These are phyloP conservation scores for Aspergillus japonicus DNA, from an alignment of 2,329 filamentous ascomycete species.

Conservation along the genomic window DNA sequence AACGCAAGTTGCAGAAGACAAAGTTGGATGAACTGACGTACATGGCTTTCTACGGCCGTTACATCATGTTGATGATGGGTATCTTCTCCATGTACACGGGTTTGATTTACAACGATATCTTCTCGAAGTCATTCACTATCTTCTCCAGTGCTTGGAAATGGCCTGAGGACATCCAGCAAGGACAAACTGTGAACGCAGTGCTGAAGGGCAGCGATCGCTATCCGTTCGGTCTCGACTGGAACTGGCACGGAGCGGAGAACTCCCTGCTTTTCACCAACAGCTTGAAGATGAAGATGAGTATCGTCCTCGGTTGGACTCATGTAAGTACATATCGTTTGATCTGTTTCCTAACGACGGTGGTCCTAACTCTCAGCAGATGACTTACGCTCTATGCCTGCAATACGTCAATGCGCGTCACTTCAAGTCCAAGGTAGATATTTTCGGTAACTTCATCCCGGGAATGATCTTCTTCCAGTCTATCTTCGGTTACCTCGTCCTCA, in stretches of 20 bases:
- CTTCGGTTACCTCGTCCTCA: constrained; percentile 91
- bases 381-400: constrained; percentile 90
- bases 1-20: constrained; percentile 74
- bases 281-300: constrained; percentile 99
- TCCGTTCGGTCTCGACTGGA: constrained; percentile 92
- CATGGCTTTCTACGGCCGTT: constrained; percentile 98
- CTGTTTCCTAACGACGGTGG: too few relatives aligned
- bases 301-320: constrained; percentile 93
- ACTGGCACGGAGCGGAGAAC: constrained; percentile 95
- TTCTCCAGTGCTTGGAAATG: constrained; percentile 91
- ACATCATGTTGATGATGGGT: constrained; percentile 98
- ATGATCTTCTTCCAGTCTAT: constrained; percentile 99
- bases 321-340: constrained; percentile 33
- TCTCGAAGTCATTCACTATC: constrained; percentile 87
- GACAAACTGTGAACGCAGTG: constrained; percentile 63
- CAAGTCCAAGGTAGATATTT: constrained; percentile 91
- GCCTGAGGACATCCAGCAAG: constrained; percentile 66
- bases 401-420: constrained; percentile 94
- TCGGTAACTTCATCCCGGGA: constrained; percentile 93
- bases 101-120: constrained; percentile 95
- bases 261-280: constrained; percentile 95
- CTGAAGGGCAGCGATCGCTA: constrained; percentile 79
- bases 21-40: constrained; percentile 97
- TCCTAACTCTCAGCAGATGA: constrained; percentile 62
- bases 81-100: constrained; percentile 96